Base-by-base conservation (phyloP, 2,329 filamentous ascomycete species). In the Calonectria leucothoes region DNA sequence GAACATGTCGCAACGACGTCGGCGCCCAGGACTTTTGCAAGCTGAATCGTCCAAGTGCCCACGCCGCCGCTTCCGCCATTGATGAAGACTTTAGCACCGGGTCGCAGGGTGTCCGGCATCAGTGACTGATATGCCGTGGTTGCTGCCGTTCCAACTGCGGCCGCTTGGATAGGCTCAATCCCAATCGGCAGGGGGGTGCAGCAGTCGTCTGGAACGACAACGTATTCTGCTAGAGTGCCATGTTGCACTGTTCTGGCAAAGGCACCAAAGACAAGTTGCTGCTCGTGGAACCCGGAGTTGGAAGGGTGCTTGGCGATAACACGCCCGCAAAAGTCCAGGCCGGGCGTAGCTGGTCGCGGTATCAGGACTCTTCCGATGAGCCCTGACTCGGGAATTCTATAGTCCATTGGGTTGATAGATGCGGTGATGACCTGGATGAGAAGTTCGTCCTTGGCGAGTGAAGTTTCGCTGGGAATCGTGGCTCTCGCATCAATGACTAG, bases 321-420 rank as follows among this genome's bases (percentile, higher is more conserved):
- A 27, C 80, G 84, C 27, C 88, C 88, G 70, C 84, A 83, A 75
- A 86, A 89, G 77, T 90, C 88, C 29, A 84, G 77, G 17, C 85
- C 84, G 0, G 87, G 87, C 4, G 81, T 83, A 7, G 83, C 82
- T 5, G 87, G 86, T 12, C 51, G 57, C 3, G 59, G 31, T 20
- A 73, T 66, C 71, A 70, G 52, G 23, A 73, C 11, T n/a, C 80
- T 80, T 20, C 84, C 79, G 33, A 85, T 63, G 23, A 85, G 10
- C 14, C 80, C 80, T 10, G 82, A 71, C 69, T 86, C 84, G 17
- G 84, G 80, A 10, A 87, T 49, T 74, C 87, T 87, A 81, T 82
- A 82, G 76, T 87, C 86, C 63, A 83, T 82, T 0, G 85, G 86
- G 72, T 87, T 87, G n/a, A 85, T 74, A 7, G 83, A 79, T 12